phyloP scores from a whole-genome alignment of 345 rosid genomes.

The Melaleuca quinquenervia region DNA sequence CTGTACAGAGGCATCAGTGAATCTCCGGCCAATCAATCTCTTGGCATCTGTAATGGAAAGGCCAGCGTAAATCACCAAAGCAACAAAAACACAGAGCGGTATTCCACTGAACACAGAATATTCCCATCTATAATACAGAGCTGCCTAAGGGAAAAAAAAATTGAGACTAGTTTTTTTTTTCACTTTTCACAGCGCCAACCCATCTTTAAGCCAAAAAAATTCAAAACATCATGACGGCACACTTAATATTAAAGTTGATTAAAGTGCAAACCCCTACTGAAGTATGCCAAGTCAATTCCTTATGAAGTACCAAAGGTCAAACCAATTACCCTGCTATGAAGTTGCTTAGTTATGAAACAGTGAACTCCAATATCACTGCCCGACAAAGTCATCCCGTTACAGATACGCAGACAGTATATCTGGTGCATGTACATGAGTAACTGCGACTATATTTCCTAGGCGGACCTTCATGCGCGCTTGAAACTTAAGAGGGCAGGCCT shows the following conservation, averaged over 20 bases:
- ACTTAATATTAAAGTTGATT: neutral
- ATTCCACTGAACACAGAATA: neutral
- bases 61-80: neutral
- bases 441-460: neutral
- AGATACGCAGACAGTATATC: neutral
- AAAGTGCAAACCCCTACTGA: neutral
- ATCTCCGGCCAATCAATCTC: slow-evolving; percentile 69
- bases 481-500: neutral
- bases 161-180: neutral
- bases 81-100: neutral
- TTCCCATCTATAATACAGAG: neutral
- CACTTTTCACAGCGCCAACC: neutral
- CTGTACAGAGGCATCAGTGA: slow-evolving; percentile 49
- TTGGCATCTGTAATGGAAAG: slow-evolving; percentile 41
- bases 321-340: neutral
- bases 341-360: neutral
- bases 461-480: neutral
- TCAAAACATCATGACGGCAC: neutral
- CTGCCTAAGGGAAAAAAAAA: neutral
- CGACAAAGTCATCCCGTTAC: neutral
- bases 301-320: neutral
- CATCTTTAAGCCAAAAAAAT: neutral
- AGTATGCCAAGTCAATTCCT: neutral
- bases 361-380: neutral
- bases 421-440: neutral